phyloP scores from a whole-genome alignment of 345 rosid genomes.

The Dipteronia dyeriana region DNA sequence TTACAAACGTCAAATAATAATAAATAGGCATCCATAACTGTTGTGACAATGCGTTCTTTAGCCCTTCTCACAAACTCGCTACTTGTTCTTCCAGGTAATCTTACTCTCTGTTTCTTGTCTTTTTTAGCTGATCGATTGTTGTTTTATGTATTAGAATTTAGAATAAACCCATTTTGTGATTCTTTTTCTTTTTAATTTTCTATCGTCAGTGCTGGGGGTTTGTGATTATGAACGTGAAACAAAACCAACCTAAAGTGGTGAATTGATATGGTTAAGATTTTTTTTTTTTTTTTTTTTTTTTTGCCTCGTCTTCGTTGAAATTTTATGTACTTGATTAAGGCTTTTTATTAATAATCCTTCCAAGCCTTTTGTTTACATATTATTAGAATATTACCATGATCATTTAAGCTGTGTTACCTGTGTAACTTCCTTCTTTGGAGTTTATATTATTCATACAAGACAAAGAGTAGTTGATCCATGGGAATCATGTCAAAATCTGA shows the following conservation, averaged over 20 bases:
- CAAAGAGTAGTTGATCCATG: not conserved
- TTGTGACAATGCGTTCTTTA: not conserved
- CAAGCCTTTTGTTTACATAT: too few relatives aligned
- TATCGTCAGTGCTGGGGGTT: not conserved
- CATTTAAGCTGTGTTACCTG: not conserved
- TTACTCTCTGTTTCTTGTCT: not conserved
- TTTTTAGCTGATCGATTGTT: not conserved
- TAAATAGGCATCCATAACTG: too few relatives aligned
- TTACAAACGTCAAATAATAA: too few relatives aligned
- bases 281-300: too few relatives aligned
- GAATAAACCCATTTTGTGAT: constrained; percentile 4
- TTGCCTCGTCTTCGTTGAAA: too few relatives aligned
- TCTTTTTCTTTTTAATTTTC: not conserved
- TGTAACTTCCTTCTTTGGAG: not conserved
- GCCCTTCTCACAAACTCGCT: not conserved
- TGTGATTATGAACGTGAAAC: not conserved
- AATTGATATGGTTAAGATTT: not conserved
- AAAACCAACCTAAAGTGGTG: not conserved
- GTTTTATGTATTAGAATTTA: not conserved
- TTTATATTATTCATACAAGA: too few relatives aligned
- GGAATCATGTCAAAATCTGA: not conserved
- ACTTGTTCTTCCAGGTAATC: constrained; percentile 14
- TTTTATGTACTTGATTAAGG: too few relatives aligned
- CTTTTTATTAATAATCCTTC: too few relatives aligned
- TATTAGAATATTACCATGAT: too few relatives aligned